A percentile compares a stretch with the other conserved stretches of the same genome.
phyloP scores from a whole-genome alignment of 1,139 yeast genomes.

The Taphrina deformans region DNA sequence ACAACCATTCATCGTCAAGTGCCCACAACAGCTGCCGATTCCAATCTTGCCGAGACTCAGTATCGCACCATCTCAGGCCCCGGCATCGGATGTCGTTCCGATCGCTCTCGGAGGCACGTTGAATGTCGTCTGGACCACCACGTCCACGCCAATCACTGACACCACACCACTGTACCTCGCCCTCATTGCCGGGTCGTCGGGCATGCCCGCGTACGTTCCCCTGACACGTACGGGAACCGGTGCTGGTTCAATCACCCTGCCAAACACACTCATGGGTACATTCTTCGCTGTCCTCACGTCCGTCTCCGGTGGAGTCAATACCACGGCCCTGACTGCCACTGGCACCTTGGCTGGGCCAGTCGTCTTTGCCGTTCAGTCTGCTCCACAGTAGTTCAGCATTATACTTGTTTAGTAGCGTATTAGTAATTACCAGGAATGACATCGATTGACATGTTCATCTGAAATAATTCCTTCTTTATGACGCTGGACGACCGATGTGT shows the following conservation, averaged over 20 bases:
- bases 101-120: neutral
- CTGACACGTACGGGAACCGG: neutral
- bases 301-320: conserved; percentile 16
- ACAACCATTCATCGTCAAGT: conserved; percentile 33
- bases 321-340: conserved; percentile 26
- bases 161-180: conserved; percentile 12
- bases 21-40: conserved; percentile 36
- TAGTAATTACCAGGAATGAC: neutral
- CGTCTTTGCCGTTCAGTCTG: conserved; percentile 26
- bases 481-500: neutral
- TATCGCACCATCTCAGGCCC: conserved; percentile 19
- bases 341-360: conserved; percentile 36
- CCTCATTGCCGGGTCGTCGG: conserved; percentile 6
- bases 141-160: conserved; percentile 7
- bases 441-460: too few species aligned
- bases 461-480: too few species aligned
- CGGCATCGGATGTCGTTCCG: conserved; percentile 31
- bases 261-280: conserved; percentile 31
- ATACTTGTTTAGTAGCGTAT: neutral
- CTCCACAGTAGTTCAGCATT: neutral
- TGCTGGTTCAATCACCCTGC: conserved; percentile 19
- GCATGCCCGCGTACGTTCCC: conserved; percentile 4
- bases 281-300: conserved; percentile 36
- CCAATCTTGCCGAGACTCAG: conserved; percentile 35
- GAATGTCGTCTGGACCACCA: conserved; percentile 32